Evolutionary conservation across 805 yeast species (phyloP).

Genomic region (Teunomyces pallodes): DNA sequence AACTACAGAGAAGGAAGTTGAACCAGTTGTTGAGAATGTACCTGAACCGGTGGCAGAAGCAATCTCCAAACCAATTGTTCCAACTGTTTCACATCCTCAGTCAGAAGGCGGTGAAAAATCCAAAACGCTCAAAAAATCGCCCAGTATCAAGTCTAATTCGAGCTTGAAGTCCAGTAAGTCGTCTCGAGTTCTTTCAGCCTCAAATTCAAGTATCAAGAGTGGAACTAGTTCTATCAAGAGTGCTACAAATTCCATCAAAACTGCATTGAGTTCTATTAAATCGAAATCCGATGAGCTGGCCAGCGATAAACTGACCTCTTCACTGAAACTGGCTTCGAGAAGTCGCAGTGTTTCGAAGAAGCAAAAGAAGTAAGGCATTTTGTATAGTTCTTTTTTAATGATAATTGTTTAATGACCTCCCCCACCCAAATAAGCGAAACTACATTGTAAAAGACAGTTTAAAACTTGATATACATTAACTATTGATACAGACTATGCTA

Average conservation of each 20-base stretch:
- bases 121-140: not conserved
- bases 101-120: not conserved
- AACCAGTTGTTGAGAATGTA: too few relatives aligned
- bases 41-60: not conserved
- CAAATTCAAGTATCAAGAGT: not conserved
- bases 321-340: not conserved
- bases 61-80: not conserved
- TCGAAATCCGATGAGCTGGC: not conserved
- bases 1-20: too few relatives aligned
- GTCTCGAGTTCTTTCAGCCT: not conserved
- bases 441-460: too few relatives aligned
- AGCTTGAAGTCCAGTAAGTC: not conserved
- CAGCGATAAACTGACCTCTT: not conserved
- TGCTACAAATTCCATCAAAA: not conserved
- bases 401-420: not conserved
- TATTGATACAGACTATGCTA: conserved; percentile 2
- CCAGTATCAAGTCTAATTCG: not conserved
- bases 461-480: conserved; percentile 1
- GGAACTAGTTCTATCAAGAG: not conserved
- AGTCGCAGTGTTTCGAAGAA: not conserved
- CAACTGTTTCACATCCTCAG: too few relatives aligned
- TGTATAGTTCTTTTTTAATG: not conserved
- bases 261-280: not conserved
- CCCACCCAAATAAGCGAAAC: not conserved
- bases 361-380: not conserved